A percentile compares a stretch with the other conserved stretches of the same genome.
Evolutionary conservation across 176 grass and related monocot genomes (phyloP).

Genomic region (Puccinellia tenuiflora): DNA sequence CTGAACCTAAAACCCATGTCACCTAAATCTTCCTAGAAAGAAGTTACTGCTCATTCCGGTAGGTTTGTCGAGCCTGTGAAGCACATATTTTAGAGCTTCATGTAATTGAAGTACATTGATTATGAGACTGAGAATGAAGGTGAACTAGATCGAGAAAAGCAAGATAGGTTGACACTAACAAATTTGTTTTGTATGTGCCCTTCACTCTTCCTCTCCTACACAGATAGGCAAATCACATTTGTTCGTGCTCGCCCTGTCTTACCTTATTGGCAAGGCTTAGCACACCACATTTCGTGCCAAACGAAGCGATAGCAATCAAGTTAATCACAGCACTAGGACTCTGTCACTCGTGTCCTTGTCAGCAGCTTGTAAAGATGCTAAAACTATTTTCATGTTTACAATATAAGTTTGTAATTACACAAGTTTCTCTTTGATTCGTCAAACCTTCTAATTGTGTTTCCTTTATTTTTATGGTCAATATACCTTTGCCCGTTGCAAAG

Average conservation of each 20-base stretch:
- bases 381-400: background rate
- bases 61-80: background rate
- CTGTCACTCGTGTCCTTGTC: background rate
- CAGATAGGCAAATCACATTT: background rate
- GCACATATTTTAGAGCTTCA: background rate
- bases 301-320: background rate
- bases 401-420: background rate
- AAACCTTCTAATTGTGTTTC: background rate
- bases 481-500: background rate
- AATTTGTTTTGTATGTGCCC: background rate
- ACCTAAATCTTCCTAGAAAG: background rate
- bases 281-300: background rate
- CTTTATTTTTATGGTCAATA: background rate
- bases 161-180: background rate
- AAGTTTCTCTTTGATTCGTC: background rate
- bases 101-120: background rate
- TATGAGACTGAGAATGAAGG: background rate
- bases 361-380: slow-evolving; percentile 3
- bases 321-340: background rate
- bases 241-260: background rate
- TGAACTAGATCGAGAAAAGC: background rate
- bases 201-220: background rate
- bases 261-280: background rate
- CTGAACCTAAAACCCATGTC: background rate
- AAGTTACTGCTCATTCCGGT: background rate